phyloP scores from a whole-genome alignment of 2,329 filamentous ascomycete genomes.

The Uncinocarpus reesii region DNA sequence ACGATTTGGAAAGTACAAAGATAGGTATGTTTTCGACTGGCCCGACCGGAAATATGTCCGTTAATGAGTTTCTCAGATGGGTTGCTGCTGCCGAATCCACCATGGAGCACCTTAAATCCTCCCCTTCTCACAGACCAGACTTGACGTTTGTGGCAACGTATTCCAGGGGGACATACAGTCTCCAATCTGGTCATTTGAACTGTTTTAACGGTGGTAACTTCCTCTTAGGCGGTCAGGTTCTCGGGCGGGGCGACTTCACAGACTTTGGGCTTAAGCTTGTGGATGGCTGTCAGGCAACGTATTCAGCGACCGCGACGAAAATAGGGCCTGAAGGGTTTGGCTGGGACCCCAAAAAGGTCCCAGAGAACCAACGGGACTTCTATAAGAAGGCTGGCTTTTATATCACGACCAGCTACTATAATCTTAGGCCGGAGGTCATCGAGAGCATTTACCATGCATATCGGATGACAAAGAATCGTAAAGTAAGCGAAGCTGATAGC shows the following conservation, averaged over 20 bases:
- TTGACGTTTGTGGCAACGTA: slow-evolving; percentile 52
- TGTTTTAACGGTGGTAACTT: slow-evolving; percentile 82
- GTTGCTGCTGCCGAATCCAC: slow-evolving; percentile 62
- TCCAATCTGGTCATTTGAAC: slow-evolving; percentile 47
- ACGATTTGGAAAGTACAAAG: slow-evolving; percentile 55
- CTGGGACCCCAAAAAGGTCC: slow-evolving; percentile 47
- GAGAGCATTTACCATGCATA: slow-evolving; percentile 84
- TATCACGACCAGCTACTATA: slow-evolving; percentile 51
- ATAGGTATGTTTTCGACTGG: slow-evolving; percentile 28
- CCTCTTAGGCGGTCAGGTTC: slow-evolving; percentile 65
- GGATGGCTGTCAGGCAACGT: slow-evolving; percentile 63
- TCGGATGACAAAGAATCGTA: slow-evolving; percentile 61
- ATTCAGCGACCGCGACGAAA: slow-evolving; percentile 54
- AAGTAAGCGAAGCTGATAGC: slow-evolving; percentile 25
- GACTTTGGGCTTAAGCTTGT: slow-evolving; percentile 64
- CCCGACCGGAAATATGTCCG: background rate
- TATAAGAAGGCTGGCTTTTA: slow-evolving; percentile 63
- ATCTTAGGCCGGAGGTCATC: slow-evolving; percentile 68
- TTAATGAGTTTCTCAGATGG: slow-evolving; percentile 48
- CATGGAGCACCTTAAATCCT: slow-evolving; percentile 59
- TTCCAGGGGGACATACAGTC: slow-evolving; percentile 27
- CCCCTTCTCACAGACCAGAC: slow-evolving; percentile 56
- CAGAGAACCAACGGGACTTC: slow-evolving; percentile 45
- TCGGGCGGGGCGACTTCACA: slow-evolving; percentile 56
- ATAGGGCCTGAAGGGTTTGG: slow-evolving; percentile 67